These are phyloP conservation scores for Fusarium phyllophilum DNA, from an alignment of 2,329 filamentous ascomycete species.

Conservation along the genomic window DNA sequence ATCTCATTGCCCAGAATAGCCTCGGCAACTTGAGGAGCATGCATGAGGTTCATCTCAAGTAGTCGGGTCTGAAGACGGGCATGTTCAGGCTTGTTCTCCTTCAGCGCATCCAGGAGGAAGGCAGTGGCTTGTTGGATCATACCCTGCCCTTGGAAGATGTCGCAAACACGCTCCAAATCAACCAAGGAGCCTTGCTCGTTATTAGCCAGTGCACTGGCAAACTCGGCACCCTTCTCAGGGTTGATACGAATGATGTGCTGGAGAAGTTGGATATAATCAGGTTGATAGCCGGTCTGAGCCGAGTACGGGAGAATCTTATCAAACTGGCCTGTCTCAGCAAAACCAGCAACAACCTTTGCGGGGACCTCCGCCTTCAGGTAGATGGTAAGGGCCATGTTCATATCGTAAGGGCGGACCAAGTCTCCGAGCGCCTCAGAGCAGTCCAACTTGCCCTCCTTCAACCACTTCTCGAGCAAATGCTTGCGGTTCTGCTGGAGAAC, in stretches of 20 bases:
- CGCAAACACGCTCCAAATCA: constrained; percentile 92
- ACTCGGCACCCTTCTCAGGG: constrained; percentile 93
- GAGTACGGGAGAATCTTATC: constrained; percentile 96
- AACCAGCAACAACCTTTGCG: constrained; percentile 93
- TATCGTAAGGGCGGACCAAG: constrained; percentile 87
- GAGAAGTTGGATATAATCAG: constrained; percentile 92
- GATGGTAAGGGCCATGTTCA: constrained; percentile 86
- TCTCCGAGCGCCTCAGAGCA: constrained; percentile 97
- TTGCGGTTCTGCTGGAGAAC: constrained; percentile 94
- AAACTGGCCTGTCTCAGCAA: constrained; percentile 95
- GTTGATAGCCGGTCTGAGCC: constrained; percentile 84
- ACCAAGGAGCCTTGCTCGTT: constrained; percentile 87
- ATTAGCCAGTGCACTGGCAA: constrained; percentile 91
- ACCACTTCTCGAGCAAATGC: constrained; percentile 97
- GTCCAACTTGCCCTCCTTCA: constrained; percentile 94
- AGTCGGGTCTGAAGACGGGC: constrained; percentile 92
- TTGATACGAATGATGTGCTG: constrained; percentile 93
- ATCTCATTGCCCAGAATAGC: constrained; percentile 98
- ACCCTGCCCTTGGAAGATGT: constrained; percentile 97
- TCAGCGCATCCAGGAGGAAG: constrained; percentile 95
- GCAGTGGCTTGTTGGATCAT: constrained; percentile 98
- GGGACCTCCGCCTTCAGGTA: constrained; percentile 92
- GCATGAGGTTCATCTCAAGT: constrained; percentile 97
- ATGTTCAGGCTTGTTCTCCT: constrained; percentile 94
- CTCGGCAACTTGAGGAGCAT: constrained; percentile 96